Base-by-base conservation (phyloP, 495 filamentous ascomycete genomes). In the Tuber umbilicatum region DNA sequence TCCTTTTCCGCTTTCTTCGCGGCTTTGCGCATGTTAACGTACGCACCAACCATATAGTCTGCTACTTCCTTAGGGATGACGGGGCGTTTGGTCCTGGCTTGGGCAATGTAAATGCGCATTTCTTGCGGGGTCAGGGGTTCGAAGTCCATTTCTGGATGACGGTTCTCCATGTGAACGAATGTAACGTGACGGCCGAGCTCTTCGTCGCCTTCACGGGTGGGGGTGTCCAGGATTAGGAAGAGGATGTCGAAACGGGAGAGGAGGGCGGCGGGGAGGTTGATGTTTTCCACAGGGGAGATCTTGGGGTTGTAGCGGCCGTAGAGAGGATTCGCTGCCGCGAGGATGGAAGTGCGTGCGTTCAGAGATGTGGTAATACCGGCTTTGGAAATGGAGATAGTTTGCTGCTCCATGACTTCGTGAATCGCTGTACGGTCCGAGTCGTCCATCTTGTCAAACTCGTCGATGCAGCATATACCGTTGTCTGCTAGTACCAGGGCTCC, bases 361-460 rank as follows among this genome's bases (percentile, higher is more conserved):
- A 99, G 89, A 0, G 94, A 94, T 19, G 95, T 99, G 67, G 89
- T 95, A 83, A 99, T 99, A 75, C 95, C 95, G 27, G 95, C 95
- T 86, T 99, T 99, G 78, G 94, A 97, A 78, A 99, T 98, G 73
- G 93, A 97, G 74, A 99, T 99, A 70, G 95, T 99, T 84, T 99
- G 95, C 83, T 99, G 95, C 82, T 99, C 95, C 95, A 99, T 99
- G 42, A 99, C 95, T 89, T 99, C 95, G 87, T 99, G 95, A 82
- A 99, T 98, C 41, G 96, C 96, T 0, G 95, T 98, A 74, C 95
- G 89, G 83, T 98, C 96, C 72, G 89, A 87, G 82, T 99, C 95
- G 82, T 98, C 96, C 95, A 99, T 99, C 85, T 99, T 99, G 87
- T 99, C 95, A 82, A 99, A 99, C 83, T 99, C 95, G 86, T 99